Percentiles rank a stretch among this genome's conserved stretches.
Conservation (phyloP, 495 filamentous ascomycete species). For the Hypoxylon subgilvum region DNA sequence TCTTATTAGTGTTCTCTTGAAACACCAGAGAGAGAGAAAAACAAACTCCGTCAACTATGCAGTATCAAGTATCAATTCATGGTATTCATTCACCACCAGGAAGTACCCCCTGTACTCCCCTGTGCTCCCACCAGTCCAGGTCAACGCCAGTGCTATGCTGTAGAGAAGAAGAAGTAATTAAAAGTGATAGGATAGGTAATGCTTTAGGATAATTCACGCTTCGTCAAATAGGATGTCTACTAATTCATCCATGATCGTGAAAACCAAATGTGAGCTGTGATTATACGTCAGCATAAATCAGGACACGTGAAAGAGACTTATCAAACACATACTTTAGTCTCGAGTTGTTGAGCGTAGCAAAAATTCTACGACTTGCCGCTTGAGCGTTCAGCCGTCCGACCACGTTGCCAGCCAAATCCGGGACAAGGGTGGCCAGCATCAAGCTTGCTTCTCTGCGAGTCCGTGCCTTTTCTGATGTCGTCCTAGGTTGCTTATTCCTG, state of each 20-base stretch:
- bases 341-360: constrained; percentile 81
- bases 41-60: constrained; percentile 27
- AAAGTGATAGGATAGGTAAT: not conserved
- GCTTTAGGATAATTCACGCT: constrained; percentile 15
- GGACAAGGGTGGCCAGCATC: constrained; percentile 79
- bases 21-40: too few relatives aligned
- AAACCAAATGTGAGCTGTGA: constrained; percentile 73
- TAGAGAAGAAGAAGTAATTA: constrained; percentile 11
- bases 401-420: constrained; percentile 82
- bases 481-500: constrained; percentile 61
- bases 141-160: constrained; percentile 41
- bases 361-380: constrained; percentile 77
- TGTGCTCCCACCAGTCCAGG: constrained; percentile 14
- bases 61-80: constrained; percentile 10
- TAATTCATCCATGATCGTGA: constrained; percentile 80
- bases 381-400: constrained; percentile 85
- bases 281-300: constrained; percentile 16
- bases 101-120: too few relatives aligned
- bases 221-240: constrained; percentile 73
- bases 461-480: constrained; percentile 68
- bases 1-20: too few relatives aligned
- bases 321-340: constrained; percentile 65
- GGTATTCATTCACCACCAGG: constrained; percentile 10
- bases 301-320: not conserved
- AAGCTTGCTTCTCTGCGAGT: constrained; percentile 76